These are phyloP conservation scores for Raphidocelis subcapitata DNA, from an alignment of 139 green algal species.

Conservation along the genomic window DNA sequence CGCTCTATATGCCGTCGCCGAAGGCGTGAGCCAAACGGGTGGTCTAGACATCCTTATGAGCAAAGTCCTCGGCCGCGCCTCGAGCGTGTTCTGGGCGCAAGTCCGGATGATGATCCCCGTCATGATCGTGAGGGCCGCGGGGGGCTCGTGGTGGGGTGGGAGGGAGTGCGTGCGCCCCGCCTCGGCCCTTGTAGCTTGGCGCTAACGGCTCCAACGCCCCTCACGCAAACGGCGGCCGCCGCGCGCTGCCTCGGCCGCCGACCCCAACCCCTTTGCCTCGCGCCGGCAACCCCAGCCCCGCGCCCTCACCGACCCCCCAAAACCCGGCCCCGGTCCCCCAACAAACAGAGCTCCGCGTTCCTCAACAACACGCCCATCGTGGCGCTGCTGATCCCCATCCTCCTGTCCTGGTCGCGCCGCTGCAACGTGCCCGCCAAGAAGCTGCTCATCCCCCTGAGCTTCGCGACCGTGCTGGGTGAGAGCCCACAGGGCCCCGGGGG, in stretches of 20 bases:
- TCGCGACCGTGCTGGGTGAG: constrained; percentile 69
- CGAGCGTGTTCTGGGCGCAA: constrained; percentile 23
- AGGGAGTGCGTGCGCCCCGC: too few relatives aligned
- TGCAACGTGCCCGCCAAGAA: constrained; percentile 30
- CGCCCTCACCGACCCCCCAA: too few relatives aligned
- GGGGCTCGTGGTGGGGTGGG: too few relatives aligned
- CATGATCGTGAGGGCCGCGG: constrained; percentile 22
- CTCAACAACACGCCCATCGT: constrained; percentile 80
- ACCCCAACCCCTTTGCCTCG: too few relatives aligned
- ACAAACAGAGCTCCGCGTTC: constrained; percentile 75
- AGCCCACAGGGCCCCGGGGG: constrained; percentile 1
- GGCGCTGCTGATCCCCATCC: constrained; percentile 53
- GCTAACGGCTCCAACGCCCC: too few relatives aligned
- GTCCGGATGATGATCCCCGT: constrained; percentile 41
- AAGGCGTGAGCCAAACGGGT: constrained; percentile 44
- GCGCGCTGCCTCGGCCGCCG: too few relatives aligned
- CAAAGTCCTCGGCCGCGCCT: constrained; percentile 28
- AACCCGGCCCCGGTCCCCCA: background rate
- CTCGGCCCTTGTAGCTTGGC: too few relatives aligned
- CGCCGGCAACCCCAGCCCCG: too few relatives aligned
- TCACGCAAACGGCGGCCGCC: too few relatives aligned
- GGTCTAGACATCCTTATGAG: constrained; percentile 35
- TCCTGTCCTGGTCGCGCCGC: constrained; percentile 39
- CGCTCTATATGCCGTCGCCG: constrained; percentile 50
- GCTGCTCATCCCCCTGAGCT: constrained; percentile 75